A percentile compares a stretch with the other conserved stretches of the same genome.
Evolutionary conservation across 2,329 filamentous ascomycete species (phyloP).

Genomic region (Leptoxyphium fumago): DNA sequence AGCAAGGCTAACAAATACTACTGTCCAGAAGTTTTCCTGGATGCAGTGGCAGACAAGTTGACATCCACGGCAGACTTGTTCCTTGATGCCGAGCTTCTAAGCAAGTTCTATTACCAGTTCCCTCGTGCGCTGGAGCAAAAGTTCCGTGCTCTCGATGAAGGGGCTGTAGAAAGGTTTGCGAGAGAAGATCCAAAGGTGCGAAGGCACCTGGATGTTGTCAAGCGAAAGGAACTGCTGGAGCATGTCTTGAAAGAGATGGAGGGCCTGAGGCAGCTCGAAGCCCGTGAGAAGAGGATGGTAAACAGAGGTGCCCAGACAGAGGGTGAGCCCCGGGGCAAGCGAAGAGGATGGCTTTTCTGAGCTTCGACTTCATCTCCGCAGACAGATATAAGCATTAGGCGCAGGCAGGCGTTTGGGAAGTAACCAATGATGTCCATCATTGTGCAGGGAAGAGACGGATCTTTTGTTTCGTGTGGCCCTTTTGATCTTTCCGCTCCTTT

Average conservation of each 20-base stretch:
- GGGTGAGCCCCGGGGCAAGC: slow-evolving; percentile 10
- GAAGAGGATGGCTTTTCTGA: slow-evolving; percentile 15
- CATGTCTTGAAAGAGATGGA: slow-evolving; percentile 94
- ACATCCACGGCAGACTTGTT: slow-evolving; percentile 92
- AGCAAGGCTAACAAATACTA: slow-evolving; percentile 81
- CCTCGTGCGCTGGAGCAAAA: slow-evolving; percentile 79
- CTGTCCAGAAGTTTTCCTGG: slow-evolving; percentile 95
- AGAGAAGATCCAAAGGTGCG: slow-evolving; percentile 84
- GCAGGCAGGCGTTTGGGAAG: no score
- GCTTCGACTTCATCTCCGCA: not conserved
- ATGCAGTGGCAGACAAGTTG: slow-evolving; percentile 88
- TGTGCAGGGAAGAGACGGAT: no score
- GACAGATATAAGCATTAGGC: no score
- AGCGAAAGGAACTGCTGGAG: slow-evolving; percentile 82
- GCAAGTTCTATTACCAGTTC: slow-evolving; percentile 95
- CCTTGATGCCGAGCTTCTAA: slow-evolving; percentile 89
- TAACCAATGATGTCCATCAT: no score
- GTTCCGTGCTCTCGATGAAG: slow-evolving; percentile 53
- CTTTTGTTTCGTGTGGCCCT: no score
- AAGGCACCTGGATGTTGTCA: slow-evolving; percentile 80
- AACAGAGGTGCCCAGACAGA: slow-evolving; percentile 22
- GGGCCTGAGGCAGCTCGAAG: slow-evolving; percentile 69
- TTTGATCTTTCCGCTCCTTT: no score
- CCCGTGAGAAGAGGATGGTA: slow-evolving; percentile 46
- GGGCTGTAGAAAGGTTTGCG: slow-evolving; percentile 78